phyloP scores from a whole-genome alignment of 164 flowering plant genomes.

The Akebia trifoliata region DNA sequence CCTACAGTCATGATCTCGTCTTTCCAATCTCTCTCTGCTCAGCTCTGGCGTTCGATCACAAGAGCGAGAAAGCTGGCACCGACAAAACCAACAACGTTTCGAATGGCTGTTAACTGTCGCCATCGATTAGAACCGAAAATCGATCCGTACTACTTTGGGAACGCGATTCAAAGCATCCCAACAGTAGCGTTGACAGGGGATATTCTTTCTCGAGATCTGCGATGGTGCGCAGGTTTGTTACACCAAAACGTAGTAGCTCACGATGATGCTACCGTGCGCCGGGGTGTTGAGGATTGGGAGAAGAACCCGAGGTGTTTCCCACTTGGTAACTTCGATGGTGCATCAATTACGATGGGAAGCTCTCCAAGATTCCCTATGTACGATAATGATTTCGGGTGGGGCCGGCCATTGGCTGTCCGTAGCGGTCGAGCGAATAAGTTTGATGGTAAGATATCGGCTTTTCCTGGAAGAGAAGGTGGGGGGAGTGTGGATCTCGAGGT shows the following conservation, averaged over 20 bases:
- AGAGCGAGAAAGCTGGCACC: slow-evolving; percentile 51
- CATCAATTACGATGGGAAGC: slow-evolving; percentile 75
- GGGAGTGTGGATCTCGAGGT: slow-evolving; percentile 92
- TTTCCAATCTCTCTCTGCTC: slow-evolving; percentile 75
- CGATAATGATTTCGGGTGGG: slow-evolving; percentile 92
- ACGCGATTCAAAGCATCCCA: slow-evolving; percentile 80
- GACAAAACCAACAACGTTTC: slow-evolving; percentile 52
- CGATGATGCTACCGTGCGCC: slow-evolving; percentile 40
- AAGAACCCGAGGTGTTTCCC: slow-evolving; percentile 60
- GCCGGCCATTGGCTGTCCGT: slow-evolving; percentile 68
- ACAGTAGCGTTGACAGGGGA: slow-evolving; percentile 55
- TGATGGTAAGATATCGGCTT: slow-evolving; percentile 89
- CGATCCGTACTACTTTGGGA: slow-evolving; percentile 72
- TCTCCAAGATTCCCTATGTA: slow-evolving; percentile 89
- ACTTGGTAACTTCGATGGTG: slow-evolving; percentile 69
- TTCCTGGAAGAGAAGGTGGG: slow-evolving; percentile 81
- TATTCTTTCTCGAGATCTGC: slow-evolving; percentile 35
- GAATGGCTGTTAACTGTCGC: slow-evolving; percentile 92
- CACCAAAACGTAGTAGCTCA: slow-evolving; percentile 49
- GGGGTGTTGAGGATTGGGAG: slow-evolving; percentile 61
- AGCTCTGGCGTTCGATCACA: slow-evolving; percentile 79
- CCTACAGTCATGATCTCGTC: slow-evolving; percentile 66
- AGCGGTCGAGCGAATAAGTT: slow-evolving; percentile 81
- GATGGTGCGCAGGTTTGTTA: slow-evolving; percentile 66
- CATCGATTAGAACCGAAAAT: slow-evolving; percentile 65